Evolutionary conservation across 352 stramenopile genomes (phyloP), one percentile per base, ranked within the genome.

Genomic region (Pythium phragmitis): DNA sequence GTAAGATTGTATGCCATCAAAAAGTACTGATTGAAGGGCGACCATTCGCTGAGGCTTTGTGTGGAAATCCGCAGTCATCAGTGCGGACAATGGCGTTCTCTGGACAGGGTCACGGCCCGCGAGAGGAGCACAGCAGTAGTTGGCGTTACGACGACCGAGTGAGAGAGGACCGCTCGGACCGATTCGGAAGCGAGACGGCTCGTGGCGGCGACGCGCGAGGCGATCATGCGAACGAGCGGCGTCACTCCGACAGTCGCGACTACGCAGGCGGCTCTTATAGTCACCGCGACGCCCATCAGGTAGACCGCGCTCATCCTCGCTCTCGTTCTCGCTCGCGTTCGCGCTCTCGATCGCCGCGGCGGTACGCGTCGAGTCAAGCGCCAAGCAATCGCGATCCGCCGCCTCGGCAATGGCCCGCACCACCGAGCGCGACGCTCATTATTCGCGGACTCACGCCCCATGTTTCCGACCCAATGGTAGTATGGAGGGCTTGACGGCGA

Each of bases 401-500:
- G 30, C 39, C 33, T n/a, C 51, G 52, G 11, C 58, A 60, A 17
- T 67, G 51, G 55, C 52, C 70, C n/a, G 60, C 60, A 42, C 63
- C 77, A 36, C 82, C 85, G 0, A 91, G 80, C 45, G 64, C 77
- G 34, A 89, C 79, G 49, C 71, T 94, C 45, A 73, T 94, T 56
- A 39, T 94, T 26, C 83, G 80, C 17, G 72, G 77, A 23, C 61
- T 94, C 39, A 64, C 76, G 59, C 75, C 73, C 16, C 67, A 60
- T 11, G 76, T 88, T 41, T 63, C 79, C 37, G 78, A 92, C 21
- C 70, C 71, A 80, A 94, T 88, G 82, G 82, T 92, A 87, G 51
- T 78, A 39, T 60, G 56, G 43, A 53, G 43, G 28, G 13, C 36
- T 39, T 62, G 41, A 62, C 21, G 41, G 14, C 39, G 17, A 46